phyloP scores from a whole-genome alignment of 192 early-diverging fungal species.

The Backusella macrospora region DNA sequence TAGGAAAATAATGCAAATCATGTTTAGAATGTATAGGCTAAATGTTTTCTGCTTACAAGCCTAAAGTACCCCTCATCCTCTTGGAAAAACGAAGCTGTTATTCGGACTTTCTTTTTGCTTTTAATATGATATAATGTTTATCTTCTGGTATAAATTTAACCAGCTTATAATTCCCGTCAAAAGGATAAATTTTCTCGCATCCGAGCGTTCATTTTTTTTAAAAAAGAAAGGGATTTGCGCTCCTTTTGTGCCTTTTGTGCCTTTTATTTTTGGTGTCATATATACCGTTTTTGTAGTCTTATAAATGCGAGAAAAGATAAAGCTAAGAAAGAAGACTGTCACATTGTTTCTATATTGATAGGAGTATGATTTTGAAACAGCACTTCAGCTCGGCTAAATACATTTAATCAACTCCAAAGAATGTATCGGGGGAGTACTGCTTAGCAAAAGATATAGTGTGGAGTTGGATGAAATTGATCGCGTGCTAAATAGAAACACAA shows the following conservation, averaged over 20 bases:
- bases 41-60: not conserved
- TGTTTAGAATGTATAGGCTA: conserved; percentile 6
- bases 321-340: not conserved
- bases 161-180: conserved; percentile 10
- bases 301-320: conserved; percentile 9
- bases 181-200: conserved; percentile 14
- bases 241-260: not conserved
- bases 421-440: not conserved
- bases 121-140: conserved; percentile 13
- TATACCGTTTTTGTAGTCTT: not conserved
- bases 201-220: not conserved
- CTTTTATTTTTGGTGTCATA: not conserved
- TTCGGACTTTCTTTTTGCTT: conserved; percentile 6
- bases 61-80: not conserved
- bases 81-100: conserved; percentile 5
- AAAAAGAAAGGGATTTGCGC: not conserved
- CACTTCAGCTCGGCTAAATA: conserved; percentile 8
- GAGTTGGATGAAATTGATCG: not conserved
- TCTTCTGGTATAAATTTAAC: conserved; percentile 14
- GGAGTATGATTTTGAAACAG: conserved; percentile 4
- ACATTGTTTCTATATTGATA: conserved; percentile 6
- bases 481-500: conserved; percentile 8
- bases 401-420: conserved; percentile 4
- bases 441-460: conserved; percentile 6
- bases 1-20: not conserved